Evolutionary conservation across 352 stramenopile species (phyloP).

Genomic region (Pythium rishiriense): DNA sequence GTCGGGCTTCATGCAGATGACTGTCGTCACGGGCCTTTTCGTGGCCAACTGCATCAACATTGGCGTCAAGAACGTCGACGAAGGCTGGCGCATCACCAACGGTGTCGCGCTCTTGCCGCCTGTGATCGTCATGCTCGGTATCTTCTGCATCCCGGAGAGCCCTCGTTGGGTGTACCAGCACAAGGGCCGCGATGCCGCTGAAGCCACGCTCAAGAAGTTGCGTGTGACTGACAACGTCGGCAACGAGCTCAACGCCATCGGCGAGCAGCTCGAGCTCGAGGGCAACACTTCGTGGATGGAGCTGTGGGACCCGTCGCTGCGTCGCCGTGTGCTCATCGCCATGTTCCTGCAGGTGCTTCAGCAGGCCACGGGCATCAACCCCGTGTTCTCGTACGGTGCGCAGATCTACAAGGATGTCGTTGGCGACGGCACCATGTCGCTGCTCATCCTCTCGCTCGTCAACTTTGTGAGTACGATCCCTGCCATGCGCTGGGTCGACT

Average conservation of each 20-base stretch:
- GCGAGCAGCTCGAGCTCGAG: slow-evolving; percentile 30
- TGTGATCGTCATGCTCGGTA: slow-evolving; percentile 33
- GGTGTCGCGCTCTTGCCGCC: slow-evolving; percentile 25
- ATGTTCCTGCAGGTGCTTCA: slow-evolving; percentile 30
- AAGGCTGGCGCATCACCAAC: slow-evolving; percentile 31
- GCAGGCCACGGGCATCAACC: slow-evolving; percentile 35
- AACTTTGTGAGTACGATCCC: slow-evolving; percentile 33
- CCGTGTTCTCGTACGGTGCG: slow-evolving; percentile 27
- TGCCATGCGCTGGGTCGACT: slow-evolving; percentile 32
- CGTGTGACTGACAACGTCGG: slow-evolving; percentile 27
- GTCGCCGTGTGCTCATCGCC: slow-evolving; percentile 28
- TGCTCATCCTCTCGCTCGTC: slow-evolving; percentile 13
- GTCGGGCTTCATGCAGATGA: slow-evolving; percentile 44
- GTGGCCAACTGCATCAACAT: slow-evolving; percentile 34
- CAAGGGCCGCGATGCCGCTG: slow-evolving; percentile 22
- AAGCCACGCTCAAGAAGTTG: slow-evolving; percentile 26
- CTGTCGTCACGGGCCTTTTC: slow-evolving; percentile 38
- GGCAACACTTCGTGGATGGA: slow-evolving; percentile 24
- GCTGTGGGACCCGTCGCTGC: slow-evolving; percentile 25
- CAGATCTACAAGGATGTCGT: slow-evolving; percentile 16
- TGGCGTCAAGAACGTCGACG: slow-evolving; percentile 20
- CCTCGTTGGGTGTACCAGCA: slow-evolving; percentile 29
- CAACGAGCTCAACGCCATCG: slow-evolving; percentile 33
- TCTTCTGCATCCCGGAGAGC: slow-evolving; percentile 35
- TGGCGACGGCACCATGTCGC: slow-evolving; percentile 14